Evolutionary conservation across 805 yeast genomes (phyloP), one percentile per base, ranked within the genome.

Genomic region (Sugiyamaella lignohabitans): DNA sequence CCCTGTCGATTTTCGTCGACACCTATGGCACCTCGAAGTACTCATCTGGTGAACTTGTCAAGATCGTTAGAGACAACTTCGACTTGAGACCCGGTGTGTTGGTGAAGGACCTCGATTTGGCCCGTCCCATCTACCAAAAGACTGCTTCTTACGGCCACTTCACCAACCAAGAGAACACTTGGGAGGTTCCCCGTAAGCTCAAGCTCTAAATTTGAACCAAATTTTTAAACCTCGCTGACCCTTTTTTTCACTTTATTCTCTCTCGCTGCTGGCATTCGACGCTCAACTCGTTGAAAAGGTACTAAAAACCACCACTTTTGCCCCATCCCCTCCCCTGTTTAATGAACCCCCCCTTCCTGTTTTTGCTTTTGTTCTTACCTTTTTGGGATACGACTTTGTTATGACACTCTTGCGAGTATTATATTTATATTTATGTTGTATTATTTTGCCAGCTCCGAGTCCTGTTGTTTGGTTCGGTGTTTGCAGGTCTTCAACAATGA

Each of bases 141-240:
- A 93, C 99, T 62, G 99, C 99, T 63, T 84, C 96, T 48, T 91
- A 93, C 73, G 99, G 99, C 69, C 99, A 93, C 76, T 93, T 93
- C 86, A 93, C 99, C 68, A 87, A 93, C 84, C 99, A 91, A 79
- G 84, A 82, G 67, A 85, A 87, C 82, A 76, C 96, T 64, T 93
- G 99, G 99, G 99, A 93, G 80, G 81, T 86, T 74, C 96, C 97
- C 73, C 87, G 63, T 52, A 58, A 60, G 60, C 68, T 70, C 55
- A 54, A 65, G 58, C 54, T 67, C 44, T 70, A 69, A 59, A 50
- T 19, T 35, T 11, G 8, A 11, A 8, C 32, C 32, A 8, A 14
- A n/a, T n/a, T n/a, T n/a, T 14, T 27, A 27, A 8, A 27, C 32
- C 32, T 27, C 32, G 32, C 32, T 27, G 32, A 27, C 14, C 11